phyloP scores from a whole-genome alignment of 2,329 filamentous ascomycete species.

The Fusarium floridanum region DNA sequence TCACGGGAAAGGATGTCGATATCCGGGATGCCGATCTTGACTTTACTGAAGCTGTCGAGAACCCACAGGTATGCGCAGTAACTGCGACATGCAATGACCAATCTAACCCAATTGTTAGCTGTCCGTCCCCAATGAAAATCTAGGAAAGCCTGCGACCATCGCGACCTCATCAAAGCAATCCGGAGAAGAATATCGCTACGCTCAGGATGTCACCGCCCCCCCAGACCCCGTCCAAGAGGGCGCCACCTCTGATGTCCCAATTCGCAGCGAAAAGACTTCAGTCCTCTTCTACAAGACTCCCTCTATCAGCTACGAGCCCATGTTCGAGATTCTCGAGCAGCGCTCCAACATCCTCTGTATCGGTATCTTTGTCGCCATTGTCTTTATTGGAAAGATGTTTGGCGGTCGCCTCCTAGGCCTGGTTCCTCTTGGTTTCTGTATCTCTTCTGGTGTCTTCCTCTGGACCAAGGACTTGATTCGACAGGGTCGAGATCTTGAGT shows the following conservation, averaged over 20 bases:
- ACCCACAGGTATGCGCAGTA: constrained; percentile 71
- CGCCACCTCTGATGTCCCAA: constrained; percentile 92
- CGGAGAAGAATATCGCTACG: constrained; percentile 83
- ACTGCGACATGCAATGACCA: accelerated
- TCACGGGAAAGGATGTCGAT: constrained; percentile 85
- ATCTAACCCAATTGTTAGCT: constrained; percentile 56
- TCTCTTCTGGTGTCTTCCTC: constrained; percentile 84
- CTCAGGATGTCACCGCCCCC: constrained; percentile 90
- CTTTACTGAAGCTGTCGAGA: constrained; percentile 75
- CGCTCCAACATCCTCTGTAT: constrained; percentile 78
- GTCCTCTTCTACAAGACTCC: constrained; percentile 96
- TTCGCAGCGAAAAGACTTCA: constrained; percentile 96
- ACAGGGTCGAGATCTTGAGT: constrained; percentile 86
- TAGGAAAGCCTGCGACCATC: constrained; percentile 79
- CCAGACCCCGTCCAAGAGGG: constrained; percentile 87
- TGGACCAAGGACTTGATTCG: constrained; percentile 91
- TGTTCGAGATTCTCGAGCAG: constrained; percentile 81
- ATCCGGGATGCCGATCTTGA: constrained; percentile 85
- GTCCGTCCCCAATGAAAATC: constrained; percentile 89
- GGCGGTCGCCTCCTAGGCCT: constrained; percentile 83
- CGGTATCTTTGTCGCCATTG: constrained; percentile 78
- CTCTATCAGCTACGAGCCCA: constrained; percentile 88
- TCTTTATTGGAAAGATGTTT: constrained; percentile 83
- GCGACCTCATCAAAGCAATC: constrained; percentile 79
- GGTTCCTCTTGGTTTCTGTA: constrained; percentile 77